phyloP scores from a whole-genome alignment of 139 green algal genomes.

The Micromonas pusilla region DNA sequence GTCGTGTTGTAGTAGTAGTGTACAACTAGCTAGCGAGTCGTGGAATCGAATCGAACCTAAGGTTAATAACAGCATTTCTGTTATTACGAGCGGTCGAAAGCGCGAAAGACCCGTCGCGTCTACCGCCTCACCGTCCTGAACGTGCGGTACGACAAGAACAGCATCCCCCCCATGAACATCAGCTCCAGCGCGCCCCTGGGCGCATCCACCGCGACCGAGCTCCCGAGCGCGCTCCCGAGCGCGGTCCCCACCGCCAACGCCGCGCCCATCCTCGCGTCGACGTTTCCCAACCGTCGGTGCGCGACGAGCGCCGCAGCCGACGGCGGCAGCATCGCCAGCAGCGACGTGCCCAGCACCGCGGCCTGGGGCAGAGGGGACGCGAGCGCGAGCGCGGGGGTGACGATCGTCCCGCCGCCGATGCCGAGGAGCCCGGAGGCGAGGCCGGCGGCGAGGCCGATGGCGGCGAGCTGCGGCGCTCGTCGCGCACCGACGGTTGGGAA shows the following conservation, averaged over 20 bases:
- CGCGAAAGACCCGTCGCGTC: too few relatives aligned
- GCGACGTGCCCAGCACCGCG: constrained; percentile 10
- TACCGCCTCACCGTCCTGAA: background rate
- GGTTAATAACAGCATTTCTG: too few relatives aligned
- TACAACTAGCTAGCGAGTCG: too few relatives aligned
- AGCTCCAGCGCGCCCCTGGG: constrained; percentile 12
- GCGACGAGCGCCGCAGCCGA: background rate
- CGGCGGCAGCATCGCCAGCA: background rate
- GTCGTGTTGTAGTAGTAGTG: too few relatives aligned
- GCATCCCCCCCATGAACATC: constrained; percentile 5
- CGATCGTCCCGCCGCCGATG: constrained; percentile 23
- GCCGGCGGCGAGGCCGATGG: constrained; percentile 7
- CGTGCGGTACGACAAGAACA: background rate
- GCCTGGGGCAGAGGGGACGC: constrained; percentile 7
- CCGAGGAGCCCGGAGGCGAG: constrained; percentile 24
- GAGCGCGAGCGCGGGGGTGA: constrained; percentile 19
- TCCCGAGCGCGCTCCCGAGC: constrained; percentile 3
- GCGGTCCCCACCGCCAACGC: constrained; percentile 20
- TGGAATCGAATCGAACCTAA: too few relatives aligned
- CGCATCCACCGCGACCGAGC: constrained; percentile 1
- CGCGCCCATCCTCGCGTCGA: constrained; percentile 7
- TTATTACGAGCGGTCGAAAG: too few relatives aligned
- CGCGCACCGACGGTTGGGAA: background rate
- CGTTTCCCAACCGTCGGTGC: constrained; percentile 1
- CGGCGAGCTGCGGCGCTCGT: constrained; percentile 9